Percentiles rank a stretch among this genome's conserved stretches.
phyloP scores from a whole-genome alignment of 345 rosid genomes.

The Citrus maxima region DNA sequence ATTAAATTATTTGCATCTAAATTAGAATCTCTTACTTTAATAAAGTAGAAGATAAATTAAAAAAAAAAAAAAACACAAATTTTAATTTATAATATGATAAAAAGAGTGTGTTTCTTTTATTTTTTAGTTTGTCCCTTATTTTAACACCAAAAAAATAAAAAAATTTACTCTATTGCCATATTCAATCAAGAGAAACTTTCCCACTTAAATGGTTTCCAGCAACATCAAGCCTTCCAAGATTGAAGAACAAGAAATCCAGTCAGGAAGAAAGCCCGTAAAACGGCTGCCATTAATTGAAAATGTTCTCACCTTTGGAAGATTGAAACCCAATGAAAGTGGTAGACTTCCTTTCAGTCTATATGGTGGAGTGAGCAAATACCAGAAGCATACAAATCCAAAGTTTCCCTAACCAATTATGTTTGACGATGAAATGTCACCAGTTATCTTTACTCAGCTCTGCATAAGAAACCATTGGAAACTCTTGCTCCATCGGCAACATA shows the following conservation, averaged over 20 bases:
- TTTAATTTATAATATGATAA: no score
- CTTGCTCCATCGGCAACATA: not conserved
- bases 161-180: not conserved
- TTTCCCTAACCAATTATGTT: not conserved
- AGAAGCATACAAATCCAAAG: not conserved
- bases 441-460: not conserved
- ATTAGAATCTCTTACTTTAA: not conserved
- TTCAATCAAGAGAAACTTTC: not conserved
- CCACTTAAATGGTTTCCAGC: not conserved
- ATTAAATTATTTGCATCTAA: not conserved
- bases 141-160: no score
- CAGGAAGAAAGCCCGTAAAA: conserved; percentile 15
- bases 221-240: not conserved
- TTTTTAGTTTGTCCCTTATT: no score
- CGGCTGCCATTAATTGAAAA: not conserved
- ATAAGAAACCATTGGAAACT: not conserved
- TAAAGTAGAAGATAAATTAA: no score
- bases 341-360: not conserved
- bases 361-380: no score
- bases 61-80: no score
- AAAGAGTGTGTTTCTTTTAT: no score
- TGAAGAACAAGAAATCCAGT: conserved; percentile 18
- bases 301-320: not conserved
- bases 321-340: not conserved
- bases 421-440: not conserved